Evolutionary conservation across 202 grass and related monocot genomes (phyloP), one percentile per base, ranked within the genome.

Genomic region (Alloteropsis angusta): DNA sequence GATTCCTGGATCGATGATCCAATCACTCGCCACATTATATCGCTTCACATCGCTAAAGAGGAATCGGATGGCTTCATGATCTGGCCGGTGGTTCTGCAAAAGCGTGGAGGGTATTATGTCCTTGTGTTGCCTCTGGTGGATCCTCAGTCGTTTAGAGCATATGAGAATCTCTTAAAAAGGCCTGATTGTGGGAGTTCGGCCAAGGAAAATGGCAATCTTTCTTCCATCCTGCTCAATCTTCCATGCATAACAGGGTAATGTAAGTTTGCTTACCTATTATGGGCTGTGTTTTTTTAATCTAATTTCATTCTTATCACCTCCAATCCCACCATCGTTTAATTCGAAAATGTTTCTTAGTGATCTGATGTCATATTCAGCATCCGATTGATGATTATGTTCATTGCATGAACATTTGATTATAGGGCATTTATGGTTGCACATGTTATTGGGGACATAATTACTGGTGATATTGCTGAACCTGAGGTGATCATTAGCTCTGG

Each of bases 171-270:
- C 62, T 79, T 84, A 55, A 84, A 81, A 86, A 94, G 83, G 68
- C 39, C 75, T 63, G 85, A 92, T 43, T 97, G 95, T 71, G 95
- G 95, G 62, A 84, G 80, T 68, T 97, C 89, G 11, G 65, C 84
- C 79, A 88, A 81, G 21, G 95, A 97, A 72, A 79, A 75, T 13
- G 57, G n/a, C 36, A 92, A 79, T 77, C 87, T 97, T 78, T 97
- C 95, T 45, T 90, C 91, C 28, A 85, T 97, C 76, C 55, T 97
- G 60, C 78, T 92, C 59, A 88, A 82, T 86, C 95, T 97, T 91
- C 95, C 95, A 72, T 97, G 91, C 81, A 94, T 94, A 74, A 94
- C 91, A 94, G 95, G 95, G 95, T 97, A 97, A 93, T 90, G 85
- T 94, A 94, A 94, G 91, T 94, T 92, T 79, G 60, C 36, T 61